A percentile compares a stretch with the other conserved stretches of the same genome.
phyloP scores from a whole-genome alignment of 192 early-diverging fungal species.

The Piromyces finnis region DNA sequence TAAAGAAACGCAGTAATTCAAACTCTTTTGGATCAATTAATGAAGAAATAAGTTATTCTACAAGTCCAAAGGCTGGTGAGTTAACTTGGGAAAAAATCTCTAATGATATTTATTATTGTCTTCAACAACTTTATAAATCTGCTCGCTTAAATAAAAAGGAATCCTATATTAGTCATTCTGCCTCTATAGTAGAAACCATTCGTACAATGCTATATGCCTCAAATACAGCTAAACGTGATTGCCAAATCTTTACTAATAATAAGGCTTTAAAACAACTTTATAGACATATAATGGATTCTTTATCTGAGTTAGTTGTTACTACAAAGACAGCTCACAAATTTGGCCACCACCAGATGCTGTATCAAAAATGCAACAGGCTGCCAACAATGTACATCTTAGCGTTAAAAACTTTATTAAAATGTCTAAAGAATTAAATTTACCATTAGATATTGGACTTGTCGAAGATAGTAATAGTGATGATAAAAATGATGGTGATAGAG shows the following conservation, averaged over 20 bases:
- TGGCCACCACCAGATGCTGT: constrained; percentile 48
- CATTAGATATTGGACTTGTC: not conserved
- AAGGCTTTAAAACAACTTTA: constrained; percentile 46
- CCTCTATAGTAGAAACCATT: constrained; percentile 53
- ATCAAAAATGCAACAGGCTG: constrained; percentile 50
- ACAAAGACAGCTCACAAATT: constrained; percentile 22
- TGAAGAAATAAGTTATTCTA: not conserved
- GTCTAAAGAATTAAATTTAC: constrained; percentile 24
- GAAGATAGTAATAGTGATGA: not conserved
- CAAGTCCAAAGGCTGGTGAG: not conserved
- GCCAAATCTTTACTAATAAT: constrained; percentile 43
- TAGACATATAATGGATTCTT: constrained; percentile 52
- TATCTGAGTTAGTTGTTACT: constrained; percentile 43
- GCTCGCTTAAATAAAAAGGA: constrained; percentile 21
- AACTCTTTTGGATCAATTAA: not conserved
- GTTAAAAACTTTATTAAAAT: constrained; percentile 55
- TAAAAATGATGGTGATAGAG: not conserved
- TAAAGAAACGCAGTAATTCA: constrained; percentile 15
- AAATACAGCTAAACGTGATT: constrained; percentile 48
- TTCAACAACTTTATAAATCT: constrained; percentile 14
- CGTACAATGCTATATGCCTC: constrained; percentile 73
- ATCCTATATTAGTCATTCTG: constrained; percentile 31
- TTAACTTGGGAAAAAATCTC: constrained; percentile 20
- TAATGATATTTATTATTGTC: constrained; percentile 12
- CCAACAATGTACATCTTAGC: constrained; percentile 51